phyloP scores from a whole-genome alignment of 345 rosid species.

The Salix udensis region DNA sequence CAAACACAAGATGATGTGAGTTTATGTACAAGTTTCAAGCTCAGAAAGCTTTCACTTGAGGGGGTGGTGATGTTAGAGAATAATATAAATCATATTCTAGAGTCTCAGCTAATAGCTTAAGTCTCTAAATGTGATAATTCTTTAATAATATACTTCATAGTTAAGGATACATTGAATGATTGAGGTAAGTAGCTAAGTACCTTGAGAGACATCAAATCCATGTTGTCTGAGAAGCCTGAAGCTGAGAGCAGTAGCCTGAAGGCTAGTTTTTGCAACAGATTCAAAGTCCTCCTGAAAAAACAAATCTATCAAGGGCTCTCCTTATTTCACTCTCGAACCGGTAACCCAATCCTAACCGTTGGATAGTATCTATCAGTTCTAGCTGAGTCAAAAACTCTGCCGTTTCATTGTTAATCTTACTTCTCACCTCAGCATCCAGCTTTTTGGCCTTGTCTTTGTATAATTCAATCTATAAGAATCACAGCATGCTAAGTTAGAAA shows the following conservation, averaged over 20 bases:
- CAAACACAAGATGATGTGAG: too few relatives aligned
- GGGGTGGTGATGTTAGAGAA: too few relatives aligned
- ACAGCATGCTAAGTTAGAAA: too few relatives aligned
- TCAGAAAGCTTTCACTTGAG: too few relatives aligned
- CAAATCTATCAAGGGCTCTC: neutral
- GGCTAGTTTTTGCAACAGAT: neutral
- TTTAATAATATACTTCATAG: neutral
- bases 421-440: conserved; percentile 11
- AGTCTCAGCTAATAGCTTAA: too few relatives aligned
- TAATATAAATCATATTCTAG: too few relatives aligned
- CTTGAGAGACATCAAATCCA: conserved; percentile 18
- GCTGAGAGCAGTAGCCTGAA: conserved; percentile 12
- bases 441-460: conserved; percentile 8
- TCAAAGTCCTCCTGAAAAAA: neutral
- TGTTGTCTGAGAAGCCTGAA: conserved; percentile 30
- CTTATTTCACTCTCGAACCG: conserved; percentile 4
- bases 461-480: neutral
- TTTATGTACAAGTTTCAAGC: too few relatives aligned
- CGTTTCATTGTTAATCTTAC: neutral
- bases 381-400: neutral
- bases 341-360: conserved; percentile 8
- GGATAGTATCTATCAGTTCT: conserved; percentile 20
- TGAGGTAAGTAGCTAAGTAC: neutral
- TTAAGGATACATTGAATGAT: neutral
- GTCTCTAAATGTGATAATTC: too few relatives aligned